Evolutionary conservation across 1,139 yeast species (phyloP), one percentile per base, ranked within the genome.

Genomic region (Taphrina pruni): DNA sequence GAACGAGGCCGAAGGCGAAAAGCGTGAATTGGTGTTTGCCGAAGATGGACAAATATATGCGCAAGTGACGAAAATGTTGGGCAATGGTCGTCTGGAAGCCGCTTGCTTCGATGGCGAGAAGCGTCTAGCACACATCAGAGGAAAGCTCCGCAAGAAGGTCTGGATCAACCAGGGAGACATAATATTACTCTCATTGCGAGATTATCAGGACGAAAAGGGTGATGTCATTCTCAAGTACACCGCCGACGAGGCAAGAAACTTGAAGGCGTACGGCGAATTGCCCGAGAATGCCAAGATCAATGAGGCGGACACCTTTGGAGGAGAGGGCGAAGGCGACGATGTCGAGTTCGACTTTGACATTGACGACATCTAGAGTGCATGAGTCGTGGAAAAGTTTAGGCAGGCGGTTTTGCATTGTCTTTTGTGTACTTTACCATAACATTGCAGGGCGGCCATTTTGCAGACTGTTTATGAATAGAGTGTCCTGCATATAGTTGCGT

Each of bases 81-180:
- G 99, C 79, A 93, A 93, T 79, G 99, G 99, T 75, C 88, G 99
- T 81, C 87, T 95, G 70, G 97, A 93, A 80, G 97, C 96, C 70
- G 81, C 87, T 69, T 95, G 99, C 82, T 95, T 94, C 77, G 99
- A 95, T 78, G 97, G 97, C 73, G 83, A 84, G 75, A 91, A 88
- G 79, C 88, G 99, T 83, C 86, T 91, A 86, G 98, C 97, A 21
- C 99, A 94, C 79, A 95, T 95, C 77, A 90, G 99, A 85, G 99
- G 99, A 75, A 95, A 95, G 80, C 86, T 95, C 83, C 90, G 99
- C 86, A 95, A 95, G 88, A 94, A 94, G 87, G 74, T 73, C 72
- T 95, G 99, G 99, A 93, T 95, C 91, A 90, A 91, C 60, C 98
- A 92, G 81, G 99, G 99, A 82, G 99, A 95, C 79, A 95, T 95